Evolutionary conservation across 139 green algal species (phyloP), one percentile per base, ranked within the genome.

Genomic region (Desmodesmus armatus): DNA sequence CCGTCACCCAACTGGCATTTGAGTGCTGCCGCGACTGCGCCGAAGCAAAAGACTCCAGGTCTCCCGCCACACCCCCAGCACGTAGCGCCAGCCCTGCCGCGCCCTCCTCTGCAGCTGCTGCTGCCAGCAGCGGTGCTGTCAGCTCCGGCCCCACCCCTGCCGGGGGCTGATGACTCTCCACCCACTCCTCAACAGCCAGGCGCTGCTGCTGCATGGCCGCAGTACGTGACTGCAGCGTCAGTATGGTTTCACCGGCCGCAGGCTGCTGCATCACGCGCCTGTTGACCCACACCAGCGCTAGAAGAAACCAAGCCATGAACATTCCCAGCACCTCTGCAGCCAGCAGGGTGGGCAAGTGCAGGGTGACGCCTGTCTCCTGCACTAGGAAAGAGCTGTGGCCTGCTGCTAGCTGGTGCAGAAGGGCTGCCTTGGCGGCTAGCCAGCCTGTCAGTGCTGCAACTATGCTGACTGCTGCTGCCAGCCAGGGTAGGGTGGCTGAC

Each of bases 251-350:
- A 9, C n/a, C 23, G 23, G 31, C 23, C 5, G 77, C 77, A 21
- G 77, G 77, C 39, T 84, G 77, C 58, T 31, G 40, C 77, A 84
- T 84, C 27, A 73, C 55, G 27, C 15, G 58, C 23, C 77, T 35
- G 55, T 74, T 84, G 23, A 73, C n/a, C 75, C 49, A 82, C n/a
- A 79, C 77, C 55, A 84, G 77, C 2, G 53, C 60, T 29, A 72
- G 63, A 27, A 74, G 21, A 25, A 84, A 73, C 77, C 77, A 84
- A 17, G n/a, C 40, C 77, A 84, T 84, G 35, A 73, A 72, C 33
- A 74, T 39, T 43, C 77, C 77, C 17, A 84, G 60, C 21, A 72
- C 15, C 39, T 84, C 77, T 17, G 77, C 60, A 39, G 77, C 77
- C 29, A 84, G n/a, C 39, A 84, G 58, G 3, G 60, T 84, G 9